Conservation (phyloP, 1,284 basidiomycete genomes). For the Psilocybe mexicana region DNA sequence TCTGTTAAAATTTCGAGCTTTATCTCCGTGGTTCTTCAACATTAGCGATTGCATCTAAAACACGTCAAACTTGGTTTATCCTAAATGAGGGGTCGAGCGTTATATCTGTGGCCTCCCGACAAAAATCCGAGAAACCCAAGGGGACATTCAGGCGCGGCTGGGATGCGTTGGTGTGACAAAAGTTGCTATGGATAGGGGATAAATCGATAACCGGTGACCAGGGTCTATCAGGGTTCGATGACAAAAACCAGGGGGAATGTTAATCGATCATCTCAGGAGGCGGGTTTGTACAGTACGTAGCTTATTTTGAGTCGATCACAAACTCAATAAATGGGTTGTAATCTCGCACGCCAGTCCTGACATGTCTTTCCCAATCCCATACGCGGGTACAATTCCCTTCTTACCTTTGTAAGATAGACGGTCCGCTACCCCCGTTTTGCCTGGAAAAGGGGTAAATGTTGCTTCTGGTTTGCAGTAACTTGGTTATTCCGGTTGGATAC, state of each 20-base stretch:
- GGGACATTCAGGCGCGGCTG: not conserved
- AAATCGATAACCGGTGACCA: conserved; percentile 3
- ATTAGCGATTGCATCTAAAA: not conserved
- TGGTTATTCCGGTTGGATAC: conserved; percentile 7
- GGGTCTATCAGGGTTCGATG: not conserved
- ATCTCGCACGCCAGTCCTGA: not conserved
- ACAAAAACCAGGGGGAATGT: conserved; percentile 3
- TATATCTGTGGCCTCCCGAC: conserved; percentile 21
- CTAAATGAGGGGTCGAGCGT: not conserved
- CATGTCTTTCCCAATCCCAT: too few species aligned
- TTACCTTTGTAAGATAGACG: too few species aligned
- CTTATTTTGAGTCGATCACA: conserved; percentile 30
- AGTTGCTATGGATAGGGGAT: too few species aligned
- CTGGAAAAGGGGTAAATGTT: not conserved
- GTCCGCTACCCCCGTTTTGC: too few species aligned
- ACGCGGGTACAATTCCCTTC: too few species aligned
- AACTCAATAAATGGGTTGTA: not conserved
- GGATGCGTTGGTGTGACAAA: not conserved
- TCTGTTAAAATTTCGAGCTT: conserved; percentile 13
- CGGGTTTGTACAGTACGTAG: conserved; percentile 15
- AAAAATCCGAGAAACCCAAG: conserved; percentile 23
- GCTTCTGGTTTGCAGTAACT: not conserved
- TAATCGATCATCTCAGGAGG: conserved; percentile 5
- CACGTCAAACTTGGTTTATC: not conserved
- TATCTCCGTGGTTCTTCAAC: conserved; percentile 20